These are phyloP conservation scores for Kluyveromyces siamensis DNA, from an alignment of 805 yeast species.

Conservation along the genomic window DNA sequence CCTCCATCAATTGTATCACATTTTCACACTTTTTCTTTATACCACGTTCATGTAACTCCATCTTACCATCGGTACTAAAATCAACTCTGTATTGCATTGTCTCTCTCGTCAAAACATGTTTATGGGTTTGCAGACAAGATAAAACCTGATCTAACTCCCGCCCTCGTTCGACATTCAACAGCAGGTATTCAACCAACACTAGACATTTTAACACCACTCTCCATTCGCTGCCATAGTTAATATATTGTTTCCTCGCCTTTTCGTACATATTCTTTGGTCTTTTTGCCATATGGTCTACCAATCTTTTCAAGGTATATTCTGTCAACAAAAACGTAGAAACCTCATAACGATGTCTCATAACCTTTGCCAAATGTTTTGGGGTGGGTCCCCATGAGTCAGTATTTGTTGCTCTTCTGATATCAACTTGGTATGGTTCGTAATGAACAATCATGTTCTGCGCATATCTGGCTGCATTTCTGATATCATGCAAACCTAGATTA, in stretches of 20 bases:
- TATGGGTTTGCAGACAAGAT: constrained; percentile 26
- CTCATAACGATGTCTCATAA: constrained; percentile 22
- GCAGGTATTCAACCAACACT: constrained; percentile 26
- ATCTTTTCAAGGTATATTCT: constrained; percentile 29
- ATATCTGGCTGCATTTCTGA: constrained; percentile 32
- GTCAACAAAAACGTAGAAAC: constrained; percentile 25
- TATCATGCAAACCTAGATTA: constrained; percentile 30
- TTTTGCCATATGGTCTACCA: constrained; percentile 30
- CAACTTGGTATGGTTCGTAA: constrained; percentile 30
- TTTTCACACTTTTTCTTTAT: constrained; percentile 28
- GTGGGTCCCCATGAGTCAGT: constrained; percentile 49
- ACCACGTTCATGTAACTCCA: constrained; percentile 32
- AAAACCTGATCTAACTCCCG: constrained; percentile 26
- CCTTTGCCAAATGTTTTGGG: constrained; percentile 32
- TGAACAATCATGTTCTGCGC: constrained; percentile 33
- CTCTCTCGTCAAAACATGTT: constrained; percentile 24
- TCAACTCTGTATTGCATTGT: constrained; percentile 22
- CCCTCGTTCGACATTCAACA: constrained; percentile 27
- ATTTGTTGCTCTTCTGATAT: constrained; percentile 38
- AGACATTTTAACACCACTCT: constrained; percentile 32
- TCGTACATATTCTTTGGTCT: constrained; percentile 30
- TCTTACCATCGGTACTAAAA: constrained; percentile 29
- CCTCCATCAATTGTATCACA: constrained; percentile 22
- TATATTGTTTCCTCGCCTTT: constrained; percentile 32
- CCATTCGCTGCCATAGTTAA: constrained; percentile 34